Percentiles rank a stretch among this genome's conserved stretches.
These are phyloP conservation scores for Trichoderma polysporum DNA, from an alignment of 2,329 filamentous ascomycete species.

Conservation along the genomic window DNA sequence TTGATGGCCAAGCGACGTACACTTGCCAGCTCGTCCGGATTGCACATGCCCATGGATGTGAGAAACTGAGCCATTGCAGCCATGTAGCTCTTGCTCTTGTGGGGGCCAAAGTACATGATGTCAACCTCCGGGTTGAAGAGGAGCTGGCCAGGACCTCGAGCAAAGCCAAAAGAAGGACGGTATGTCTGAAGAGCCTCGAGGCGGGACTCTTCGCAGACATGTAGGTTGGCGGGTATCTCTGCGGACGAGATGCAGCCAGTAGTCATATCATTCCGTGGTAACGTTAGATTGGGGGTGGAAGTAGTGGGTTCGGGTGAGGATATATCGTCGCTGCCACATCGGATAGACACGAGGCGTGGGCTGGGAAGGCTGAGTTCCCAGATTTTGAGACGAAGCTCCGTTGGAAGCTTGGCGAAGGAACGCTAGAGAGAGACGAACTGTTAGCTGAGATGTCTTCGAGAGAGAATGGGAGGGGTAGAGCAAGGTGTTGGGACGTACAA, in stretches of 20 bases:
- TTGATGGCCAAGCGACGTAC: conserved; percentile 47
- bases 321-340: conserved; percentile 38
- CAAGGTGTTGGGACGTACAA: conserved; percentile 9
- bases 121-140: conserved; percentile 44
- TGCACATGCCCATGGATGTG: conserved; percentile 45
- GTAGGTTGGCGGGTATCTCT: conserved; percentile 44
- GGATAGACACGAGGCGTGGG: conserved; percentile 45
- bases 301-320: neutral
- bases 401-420: conserved; percentile 44
- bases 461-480: neutral
- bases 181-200: conserved; percentile 44
- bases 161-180: conserved; percentile 42
- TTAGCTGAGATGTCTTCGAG: neutral
- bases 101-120: conserved; percentile 49
- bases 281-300: neutral
- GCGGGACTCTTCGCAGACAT: conserved; percentile 48
- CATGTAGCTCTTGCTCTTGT: conserved; percentile 46
- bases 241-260: conserved; percentile 44
- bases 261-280: neutral
- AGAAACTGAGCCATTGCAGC: conserved; percentile 46
- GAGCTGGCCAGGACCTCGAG: conserved; percentile 41
- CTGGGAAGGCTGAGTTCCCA: conserved; percentile 47
- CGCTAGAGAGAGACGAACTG: conserved; percentile 32
- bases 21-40: conserved; percentile 40
- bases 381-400: conserved; percentile 48